These are phyloP conservation scores for Pichia kluyveri DNA, from an alignment of 805 yeast genomes.

Conservation along the genomic window DNA sequence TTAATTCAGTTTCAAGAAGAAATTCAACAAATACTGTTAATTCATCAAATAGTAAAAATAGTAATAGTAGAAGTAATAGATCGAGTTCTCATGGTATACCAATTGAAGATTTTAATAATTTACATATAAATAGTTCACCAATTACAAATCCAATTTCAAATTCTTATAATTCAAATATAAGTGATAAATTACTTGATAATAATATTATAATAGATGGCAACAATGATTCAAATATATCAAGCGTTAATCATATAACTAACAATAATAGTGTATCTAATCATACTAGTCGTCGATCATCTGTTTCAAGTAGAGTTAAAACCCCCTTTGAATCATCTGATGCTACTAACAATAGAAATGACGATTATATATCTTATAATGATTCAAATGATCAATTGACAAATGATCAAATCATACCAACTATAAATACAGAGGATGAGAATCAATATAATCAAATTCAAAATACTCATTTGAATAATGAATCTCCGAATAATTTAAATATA, in stretches of 20 bases:
- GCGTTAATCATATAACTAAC: background rate
- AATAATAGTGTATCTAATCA: background rate
- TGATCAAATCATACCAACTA: background rate
- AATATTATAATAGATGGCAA: background rate
- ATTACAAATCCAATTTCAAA: background rate
- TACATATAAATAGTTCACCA: background rate
- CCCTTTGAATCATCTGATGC: background rate
- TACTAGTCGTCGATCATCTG: background rate
- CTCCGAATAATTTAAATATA: background rate
- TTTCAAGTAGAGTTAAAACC: no score
- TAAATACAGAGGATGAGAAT: no score
- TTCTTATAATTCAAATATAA: constrained; percentile 3
- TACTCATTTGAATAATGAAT: background rate
- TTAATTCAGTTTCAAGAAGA: constrained; percentile 11
- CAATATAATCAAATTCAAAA: background rate
- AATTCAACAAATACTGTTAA: constrained; percentile 12
- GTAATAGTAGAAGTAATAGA: constrained; percentile 1
- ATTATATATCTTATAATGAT: background rate
- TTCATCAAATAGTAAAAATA: constrained; percentile 5
- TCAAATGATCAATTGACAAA: background rate
- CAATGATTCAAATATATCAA: background rate
- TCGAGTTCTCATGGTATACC: constrained; percentile 4
- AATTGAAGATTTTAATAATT: constrained; percentile 2
- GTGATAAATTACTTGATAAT: background rate
- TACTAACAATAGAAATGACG: no score